Evolutionary conservation across 176 grass and related monocot genomes (phyloP).

Genomic region (Areca catechu): DNA sequence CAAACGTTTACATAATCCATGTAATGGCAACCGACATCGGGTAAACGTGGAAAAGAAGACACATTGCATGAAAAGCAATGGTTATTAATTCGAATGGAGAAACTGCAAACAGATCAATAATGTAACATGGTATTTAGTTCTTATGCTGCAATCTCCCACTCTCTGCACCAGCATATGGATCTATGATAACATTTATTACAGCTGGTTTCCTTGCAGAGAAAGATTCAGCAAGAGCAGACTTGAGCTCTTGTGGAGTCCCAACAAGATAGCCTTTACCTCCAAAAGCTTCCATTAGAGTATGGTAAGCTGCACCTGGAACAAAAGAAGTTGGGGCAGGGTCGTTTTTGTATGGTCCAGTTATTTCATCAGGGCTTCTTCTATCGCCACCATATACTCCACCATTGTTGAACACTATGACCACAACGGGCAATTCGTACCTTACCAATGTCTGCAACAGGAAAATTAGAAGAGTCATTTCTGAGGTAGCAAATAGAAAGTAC

Average conservation of each 20-base stretch:
- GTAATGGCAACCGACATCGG: no score
- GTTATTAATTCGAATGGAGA: no score
- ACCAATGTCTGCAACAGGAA: slow-evolving; percentile 57
- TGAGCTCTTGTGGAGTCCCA: slow-evolving; percentile 58
- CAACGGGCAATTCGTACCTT: slow-evolving; percentile 69
- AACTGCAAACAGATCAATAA: no score
- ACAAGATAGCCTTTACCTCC: slow-evolving; percentile 75
- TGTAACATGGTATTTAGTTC: no score
- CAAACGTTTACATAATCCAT: no score
- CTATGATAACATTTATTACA: slow-evolving; percentile 70
- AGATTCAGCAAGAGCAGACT: slow-evolving; percentile 57
- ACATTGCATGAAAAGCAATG: no score
- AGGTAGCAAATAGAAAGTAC: no score
- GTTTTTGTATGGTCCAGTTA: slow-evolving; percentile 74
- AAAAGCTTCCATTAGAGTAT: slow-evolving; percentile 83
- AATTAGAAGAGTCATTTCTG: no score
- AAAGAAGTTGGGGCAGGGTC: slow-evolving; percentile 95
- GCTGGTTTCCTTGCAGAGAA: slow-evolving; percentile 57
- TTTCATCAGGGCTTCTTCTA: slow-evolving; percentile 65
- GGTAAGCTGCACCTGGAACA: slow-evolving; percentile 61
- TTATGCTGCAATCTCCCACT: slow-evolving; percentile 96
- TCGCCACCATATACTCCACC: slow-evolving; percentile 91
- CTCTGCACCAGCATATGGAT: slow-evolving; percentile 78
- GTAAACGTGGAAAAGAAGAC: no score
- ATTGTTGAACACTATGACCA: slow-evolving; percentile 90